phyloP scores from a whole-genome alignment of 208 protist genomes.

The Wallacemonas sp. region DNA sequence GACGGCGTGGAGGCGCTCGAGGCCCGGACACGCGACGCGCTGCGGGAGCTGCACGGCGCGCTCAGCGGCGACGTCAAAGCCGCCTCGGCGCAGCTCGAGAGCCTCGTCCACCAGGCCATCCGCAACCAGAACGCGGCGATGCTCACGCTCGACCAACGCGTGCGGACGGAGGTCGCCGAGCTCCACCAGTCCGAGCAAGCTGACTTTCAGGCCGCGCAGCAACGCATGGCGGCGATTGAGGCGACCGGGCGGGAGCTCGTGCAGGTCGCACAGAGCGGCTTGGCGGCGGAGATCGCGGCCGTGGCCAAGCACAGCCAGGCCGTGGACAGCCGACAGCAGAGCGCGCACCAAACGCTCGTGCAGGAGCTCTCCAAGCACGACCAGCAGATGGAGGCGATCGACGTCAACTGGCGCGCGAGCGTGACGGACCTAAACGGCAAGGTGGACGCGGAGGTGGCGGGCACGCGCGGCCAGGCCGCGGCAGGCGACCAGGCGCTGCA shows the following conservation, averaged over 20 bases:
- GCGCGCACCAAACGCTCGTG: constrained; percentile 64
- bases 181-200: constrained; percentile 44
- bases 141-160: constrained; percentile 58
- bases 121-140: constrained; percentile 39
- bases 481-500: constrained; percentile 40
- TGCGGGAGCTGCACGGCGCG: constrained; percentile 61
- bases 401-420: constrained; percentile 77
- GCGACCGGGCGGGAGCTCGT: constrained; percentile 35
- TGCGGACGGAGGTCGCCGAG: constrained; percentile 47
- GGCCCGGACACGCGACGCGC: constrained; percentile 41
- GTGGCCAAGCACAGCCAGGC: constrained; percentile 66
- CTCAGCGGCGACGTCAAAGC: constrained; percentile 51
- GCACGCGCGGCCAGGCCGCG: constrained; percentile 27
- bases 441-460: constrained; percentile 34
- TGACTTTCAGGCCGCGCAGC: constrained; percentile 40
- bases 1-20: constrained; percentile 65
- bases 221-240: constrained; percentile 44
- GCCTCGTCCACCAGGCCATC: constrained; percentile 35
- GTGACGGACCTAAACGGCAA: constrained; percentile 62
- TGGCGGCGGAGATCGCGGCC: constrained; percentile 58
- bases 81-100: constrained; percentile 28
- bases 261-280: constrained; percentile 44
- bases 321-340: constrained; percentile 48
- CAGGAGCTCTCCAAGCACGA: constrained; percentile 78
- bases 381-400: constrained; percentile 65